phyloP scores from a whole-genome alignment of 1,139 yeast genomes.

The Pichia sp. region DNA sequence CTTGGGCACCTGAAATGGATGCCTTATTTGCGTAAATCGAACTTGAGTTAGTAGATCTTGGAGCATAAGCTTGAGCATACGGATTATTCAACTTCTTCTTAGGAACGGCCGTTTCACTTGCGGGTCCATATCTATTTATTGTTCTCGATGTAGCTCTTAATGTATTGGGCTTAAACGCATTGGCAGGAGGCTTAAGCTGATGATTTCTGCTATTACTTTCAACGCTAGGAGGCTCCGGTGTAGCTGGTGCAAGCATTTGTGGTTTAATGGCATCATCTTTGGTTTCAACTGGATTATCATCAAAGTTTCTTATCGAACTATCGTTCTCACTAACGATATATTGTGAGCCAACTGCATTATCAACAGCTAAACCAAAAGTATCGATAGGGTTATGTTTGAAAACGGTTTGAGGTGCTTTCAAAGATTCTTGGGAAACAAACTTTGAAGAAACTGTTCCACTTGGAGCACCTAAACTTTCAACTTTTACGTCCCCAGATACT shows the following conservation, averaged over 20 bases:
- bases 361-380: neutral
- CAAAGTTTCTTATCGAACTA: no score
- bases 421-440: no score
- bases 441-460: no score
- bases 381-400: no score
- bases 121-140: constrained; percentile 17
- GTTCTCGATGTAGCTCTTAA: constrained; percentile 4
- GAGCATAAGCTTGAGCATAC: constrained; percentile 16
- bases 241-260: neutral
- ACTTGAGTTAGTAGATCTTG: constrained; percentile 1
- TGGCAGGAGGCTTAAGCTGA: neutral
- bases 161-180: constrained; percentile 1
- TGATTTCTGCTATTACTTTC: neutral
- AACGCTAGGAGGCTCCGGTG: neutral
- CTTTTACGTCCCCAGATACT: no score
- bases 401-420: no score
- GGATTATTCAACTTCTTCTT: constrained; percentile 12
- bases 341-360: neutral
- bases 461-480: no score
- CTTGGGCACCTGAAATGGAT: no score
- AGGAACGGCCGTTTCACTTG: neutral
- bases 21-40: constrained; percentile 1
- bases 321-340: no score
- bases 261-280: neutral
- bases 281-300: neutral